Conservation (phyloP, 352 stramenopile species). For the Pythium dissimile region DNA sequence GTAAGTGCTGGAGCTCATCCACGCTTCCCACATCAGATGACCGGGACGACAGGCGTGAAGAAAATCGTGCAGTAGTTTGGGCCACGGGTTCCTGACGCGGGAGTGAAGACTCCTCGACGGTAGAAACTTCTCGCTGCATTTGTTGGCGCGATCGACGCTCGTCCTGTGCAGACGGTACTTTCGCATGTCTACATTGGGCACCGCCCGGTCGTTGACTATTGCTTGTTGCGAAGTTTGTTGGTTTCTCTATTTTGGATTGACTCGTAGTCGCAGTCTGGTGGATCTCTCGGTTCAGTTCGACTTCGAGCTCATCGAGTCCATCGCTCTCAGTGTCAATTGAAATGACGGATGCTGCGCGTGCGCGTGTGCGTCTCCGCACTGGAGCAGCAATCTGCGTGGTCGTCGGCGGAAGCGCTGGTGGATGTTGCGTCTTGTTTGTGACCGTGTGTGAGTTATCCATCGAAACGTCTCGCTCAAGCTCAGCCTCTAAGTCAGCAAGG, state of each 20-base stretch:
- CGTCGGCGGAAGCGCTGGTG: too few relatives aligned
- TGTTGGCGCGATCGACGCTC: too few relatives aligned
- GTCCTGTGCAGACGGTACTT: too few relatives aligned
- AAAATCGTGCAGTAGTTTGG: too few relatives aligned
- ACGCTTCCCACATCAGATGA: constrained; percentile 1
- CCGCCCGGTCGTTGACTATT: too few relatives aligned
- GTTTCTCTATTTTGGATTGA: too few relatives aligned
- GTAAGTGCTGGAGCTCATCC: constrained; percentile 3
- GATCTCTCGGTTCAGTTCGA: constrained; percentile 27
- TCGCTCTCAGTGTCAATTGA: constrained; percentile 17
- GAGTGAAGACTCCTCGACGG: too few relatives aligned
- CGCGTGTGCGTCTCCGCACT: neutral
- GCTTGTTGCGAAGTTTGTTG: too few relatives aligned
- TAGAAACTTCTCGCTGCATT: too few relatives aligned
- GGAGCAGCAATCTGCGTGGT: neutral
- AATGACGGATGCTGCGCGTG: neutral
- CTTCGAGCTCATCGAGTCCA: constrained; percentile 42
- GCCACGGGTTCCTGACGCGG: too few relatives aligned
- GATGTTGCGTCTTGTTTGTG: neutral
- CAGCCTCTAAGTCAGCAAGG: constrained; percentile 43
- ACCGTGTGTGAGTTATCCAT: neutral
- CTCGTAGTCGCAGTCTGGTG: too few relatives aligned
- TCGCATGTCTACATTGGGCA: too few relatives aligned
- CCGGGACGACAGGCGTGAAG: neutral
- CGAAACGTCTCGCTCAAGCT: constrained; percentile 17